Percentiles rank a stretch among this genome's conserved stretches.
phyloP scores from a whole-genome alignment of 2,329 filamentous ascomycete genomes.

The Conoideocrella luteorostrata region DNA sequence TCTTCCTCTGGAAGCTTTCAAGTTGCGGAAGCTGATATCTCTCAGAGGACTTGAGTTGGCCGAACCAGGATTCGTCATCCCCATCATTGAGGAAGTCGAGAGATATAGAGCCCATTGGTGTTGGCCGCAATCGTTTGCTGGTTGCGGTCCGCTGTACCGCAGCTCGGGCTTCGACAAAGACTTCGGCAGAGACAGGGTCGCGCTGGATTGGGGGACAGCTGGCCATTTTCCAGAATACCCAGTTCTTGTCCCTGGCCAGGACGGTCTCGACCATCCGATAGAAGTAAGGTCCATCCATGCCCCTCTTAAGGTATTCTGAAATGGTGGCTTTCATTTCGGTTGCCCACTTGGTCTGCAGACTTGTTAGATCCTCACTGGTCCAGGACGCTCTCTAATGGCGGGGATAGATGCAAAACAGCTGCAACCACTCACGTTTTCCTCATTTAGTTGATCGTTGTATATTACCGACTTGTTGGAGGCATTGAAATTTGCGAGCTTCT shows the following conservation, averaged over 20 bases:
- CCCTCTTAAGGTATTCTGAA: constrained; percentile 74
- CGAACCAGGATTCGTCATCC: constrained; percentile 52
- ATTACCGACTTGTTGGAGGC: constrained; percentile 79
- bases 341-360: constrained; percentile 72
- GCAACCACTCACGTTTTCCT: constrained; percentile 66
- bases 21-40: constrained; percentile 65
- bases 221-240: constrained; percentile 97
- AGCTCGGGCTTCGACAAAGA: constrained; percentile 64
- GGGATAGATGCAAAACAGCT: not conserved
- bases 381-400: no score
- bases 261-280: constrained; percentile 96
- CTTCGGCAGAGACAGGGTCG: constrained; percentile 60
- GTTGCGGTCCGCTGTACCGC: constrained; percentile 60
- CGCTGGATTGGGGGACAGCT: constrained; percentile 82
- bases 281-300: constrained; percentile 83
- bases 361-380: no score
- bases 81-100: constrained; percentile 72
- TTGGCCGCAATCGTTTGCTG: constrained; percentile 62
- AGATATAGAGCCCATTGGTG: constrained; percentile 66
- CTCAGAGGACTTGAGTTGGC: constrained; percentile 58
- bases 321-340: constrained; percentile 70
- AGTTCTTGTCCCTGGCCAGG: constrained; percentile 92
- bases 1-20: constrained; percentile 63
- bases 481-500: constrained; percentile 62
- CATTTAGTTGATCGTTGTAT: constrained; percentile 69